Percentiles rank a stretch among this genome's conserved stretches.
Evolutionary conservation across 768 basidiomycete genomes (phyloP).

Genomic region (Chiua virens): DNA sequence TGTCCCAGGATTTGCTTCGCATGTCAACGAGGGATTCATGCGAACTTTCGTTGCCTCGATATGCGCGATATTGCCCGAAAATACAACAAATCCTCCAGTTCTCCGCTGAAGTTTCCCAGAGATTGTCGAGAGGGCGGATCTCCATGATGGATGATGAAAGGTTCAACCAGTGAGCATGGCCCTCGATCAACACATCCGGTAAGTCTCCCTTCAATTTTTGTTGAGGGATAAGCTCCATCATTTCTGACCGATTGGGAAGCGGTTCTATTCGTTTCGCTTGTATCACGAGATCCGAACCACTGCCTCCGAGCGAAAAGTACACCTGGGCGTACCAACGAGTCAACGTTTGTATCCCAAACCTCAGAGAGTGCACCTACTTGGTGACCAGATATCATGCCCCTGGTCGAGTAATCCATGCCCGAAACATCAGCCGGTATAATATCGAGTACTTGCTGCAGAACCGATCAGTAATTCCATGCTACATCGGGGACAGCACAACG

Average conservation of each 20-base stretch:
- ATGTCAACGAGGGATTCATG: conserved; percentile 25
- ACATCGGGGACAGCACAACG: background rate
- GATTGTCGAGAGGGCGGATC: conserved; percentile 21
- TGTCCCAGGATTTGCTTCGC: conserved; percentile 23
- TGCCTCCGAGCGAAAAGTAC: conserved; percentile 8
- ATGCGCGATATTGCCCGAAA: conserved; percentile 1
- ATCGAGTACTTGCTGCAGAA: conserved; percentile 9
- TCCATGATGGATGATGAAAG: conserved; percentile 23
- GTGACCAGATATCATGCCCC: conserved; percentile 15
- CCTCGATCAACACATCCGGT: conserved; percentile 20
- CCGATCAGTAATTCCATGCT: background rate
- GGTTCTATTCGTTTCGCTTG: conserved; percentile 1
- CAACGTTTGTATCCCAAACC: background rate
- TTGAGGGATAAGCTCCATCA: conserved; percentile 24
- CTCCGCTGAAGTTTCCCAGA: conserved; percentile 22
- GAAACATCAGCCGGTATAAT: conserved; percentile 20
- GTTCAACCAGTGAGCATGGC: conserved; percentile 31
- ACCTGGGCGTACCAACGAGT: conserved; percentile 2
- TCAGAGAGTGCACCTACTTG: conserved; percentile 7
- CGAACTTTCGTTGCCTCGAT: background rate
- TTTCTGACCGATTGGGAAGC: background rate
- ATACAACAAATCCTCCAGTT: conserved; percentile 25
- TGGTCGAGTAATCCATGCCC: conserved; percentile 24
- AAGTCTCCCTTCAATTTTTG: conserved; percentile 23
- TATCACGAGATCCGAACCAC: conserved; percentile 5